A percentile compares a stretch with the other conserved stretches of the same genome.
These are phyloP conservation scores for Yamagishiella unicocca DNA, from an alignment of 139 green algal genomes.

Conservation along the genomic window DNA sequence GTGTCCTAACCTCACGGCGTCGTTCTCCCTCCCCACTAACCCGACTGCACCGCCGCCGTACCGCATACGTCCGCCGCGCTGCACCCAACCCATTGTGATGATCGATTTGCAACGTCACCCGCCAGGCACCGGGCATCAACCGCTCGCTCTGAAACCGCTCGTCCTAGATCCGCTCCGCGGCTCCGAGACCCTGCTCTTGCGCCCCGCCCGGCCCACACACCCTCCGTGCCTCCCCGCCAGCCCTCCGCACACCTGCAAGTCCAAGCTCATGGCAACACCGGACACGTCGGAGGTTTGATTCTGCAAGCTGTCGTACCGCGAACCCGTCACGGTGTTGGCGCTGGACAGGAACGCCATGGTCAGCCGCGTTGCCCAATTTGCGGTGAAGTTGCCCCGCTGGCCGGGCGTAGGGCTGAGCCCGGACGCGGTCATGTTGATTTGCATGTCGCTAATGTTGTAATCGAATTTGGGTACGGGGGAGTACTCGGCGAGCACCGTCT, in stretches of 20 bases:
- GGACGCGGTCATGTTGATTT: neutral
- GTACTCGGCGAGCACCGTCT: neutral
- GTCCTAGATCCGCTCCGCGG: too few species aligned
- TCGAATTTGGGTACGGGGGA: neutral
- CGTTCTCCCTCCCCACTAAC: too few species aligned
- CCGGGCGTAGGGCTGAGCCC: too few species aligned
- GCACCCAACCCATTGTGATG: too few species aligned
- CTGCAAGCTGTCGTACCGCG: constrained; percentile 1
- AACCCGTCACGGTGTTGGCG: neutral
- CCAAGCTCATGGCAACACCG: neutral
- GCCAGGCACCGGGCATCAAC: too few species aligned
- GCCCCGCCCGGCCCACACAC: neutral
- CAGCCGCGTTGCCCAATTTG: neutral
- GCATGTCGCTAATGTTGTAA: constrained; percentile 3
- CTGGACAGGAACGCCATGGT: neutral
- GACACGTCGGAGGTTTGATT: neutral
- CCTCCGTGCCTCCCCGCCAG: neutral
- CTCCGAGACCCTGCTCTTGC: neutral
- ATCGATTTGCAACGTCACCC: too few species aligned
- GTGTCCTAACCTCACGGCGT: too few species aligned
- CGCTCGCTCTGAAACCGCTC: too few species aligned
- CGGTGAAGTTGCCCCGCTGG: neutral
- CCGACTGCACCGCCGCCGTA: too few species aligned
- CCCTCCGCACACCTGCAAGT: neutral
- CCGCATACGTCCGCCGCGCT: too few species aligned